phyloP scores from a whole-genome alignment of 2,329 filamentous ascomycete species.

The Penicillium capsulatum region DNA sequence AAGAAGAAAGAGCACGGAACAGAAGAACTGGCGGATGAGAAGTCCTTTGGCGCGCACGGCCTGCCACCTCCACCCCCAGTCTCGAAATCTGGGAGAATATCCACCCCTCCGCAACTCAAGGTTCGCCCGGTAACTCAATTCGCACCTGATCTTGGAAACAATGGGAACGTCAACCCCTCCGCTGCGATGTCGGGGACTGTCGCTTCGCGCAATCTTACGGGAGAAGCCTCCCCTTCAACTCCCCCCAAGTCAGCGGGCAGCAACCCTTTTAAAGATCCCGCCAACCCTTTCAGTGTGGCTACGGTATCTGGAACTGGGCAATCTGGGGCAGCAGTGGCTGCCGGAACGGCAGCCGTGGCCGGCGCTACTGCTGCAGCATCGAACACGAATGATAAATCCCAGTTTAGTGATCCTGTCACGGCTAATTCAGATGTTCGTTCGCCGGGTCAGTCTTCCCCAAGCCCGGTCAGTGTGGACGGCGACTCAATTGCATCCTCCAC shows the following conservation, averaged over 20 bases:
- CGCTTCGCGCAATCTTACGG: slow-evolving; percentile 33
- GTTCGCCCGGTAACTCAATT: slow-evolving; percentile 82
- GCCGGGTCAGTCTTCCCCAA: slow-evolving; percentile 22
- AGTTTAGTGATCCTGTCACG: slow-evolving; percentile 20
- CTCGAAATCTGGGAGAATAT: slow-evolving; percentile 33
- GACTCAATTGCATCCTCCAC: slow-evolving; percentile 17
- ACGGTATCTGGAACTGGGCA: slow-evolving; percentile 4
- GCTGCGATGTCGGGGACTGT: slow-evolving; percentile 17
- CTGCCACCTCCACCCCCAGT: slow-evolving; percentile 33
- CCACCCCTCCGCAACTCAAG: slow-evolving; percentile 72
- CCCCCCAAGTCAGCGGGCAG: slow-evolving; percentile 42
- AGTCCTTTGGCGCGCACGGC: slow-evolving; percentile 41
- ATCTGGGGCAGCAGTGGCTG: slow-evolving; percentile 35
- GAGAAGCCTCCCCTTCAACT: slow-evolving; percentile 28
- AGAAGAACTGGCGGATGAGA: slow-evolving; percentile 59
- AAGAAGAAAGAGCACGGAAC: slow-evolving; percentile 57
- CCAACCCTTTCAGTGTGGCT: slow-evolving; percentile 66
- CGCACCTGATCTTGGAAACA: slow-evolving; percentile 58
- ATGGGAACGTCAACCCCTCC: slow-evolving; percentile 17
- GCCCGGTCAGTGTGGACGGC: slow-evolving; percentile 24
- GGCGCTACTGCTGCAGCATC: slow-evolving; percentile 37
- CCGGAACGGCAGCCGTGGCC: slow-evolving; percentile 40
- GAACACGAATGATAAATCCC: slow-evolving; percentile 19
- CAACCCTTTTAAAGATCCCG: slow-evolving; percentile 50
- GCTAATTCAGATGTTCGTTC: slow-evolving; percentile 20